Evolutionary conservation across 2,329 filamentous ascomycete species (phyloP).

Genomic region (Escovopsis sp.): DNA sequence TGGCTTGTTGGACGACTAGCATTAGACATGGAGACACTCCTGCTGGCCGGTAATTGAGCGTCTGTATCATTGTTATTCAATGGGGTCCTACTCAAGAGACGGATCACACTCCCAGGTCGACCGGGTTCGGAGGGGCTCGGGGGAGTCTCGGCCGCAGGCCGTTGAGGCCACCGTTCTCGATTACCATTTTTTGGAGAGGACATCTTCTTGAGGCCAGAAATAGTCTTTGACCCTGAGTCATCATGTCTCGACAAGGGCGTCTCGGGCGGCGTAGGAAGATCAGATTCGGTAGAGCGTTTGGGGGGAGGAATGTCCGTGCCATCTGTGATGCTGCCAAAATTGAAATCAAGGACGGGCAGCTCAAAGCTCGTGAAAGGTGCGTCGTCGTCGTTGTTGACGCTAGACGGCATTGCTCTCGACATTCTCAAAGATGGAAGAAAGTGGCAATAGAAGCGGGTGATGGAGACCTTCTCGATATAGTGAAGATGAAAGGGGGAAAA

Average conservation of each 20-base stretch:
- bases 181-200: constrained; percentile 25
- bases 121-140: constrained; percentile 36
- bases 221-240: constrained; percentile 7
- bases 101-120: constrained; percentile 41
- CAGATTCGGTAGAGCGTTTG: constrained; percentile 36
- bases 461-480: no score
- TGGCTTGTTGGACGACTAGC: constrained; percentile 34
- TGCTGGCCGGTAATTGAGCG: constrained; percentile 28
- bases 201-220: constrained; percentile 4
- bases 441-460: not conserved
- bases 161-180: constrained; percentile 29
- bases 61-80: constrained; percentile 40
- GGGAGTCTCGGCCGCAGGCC: constrained; percentile 34
- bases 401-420: constrained; percentile 16
- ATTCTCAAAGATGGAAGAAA: not conserved
- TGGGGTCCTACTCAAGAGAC: constrained; percentile 40
- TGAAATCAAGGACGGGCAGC: constrained; percentile 42
- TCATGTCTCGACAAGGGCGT: constrained; percentile 15
- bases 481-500: no score
- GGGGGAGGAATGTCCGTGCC: constrained; percentile 47
- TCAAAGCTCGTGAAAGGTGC: constrained; percentile 30
- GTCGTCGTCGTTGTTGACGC: constrained; percentile 16
- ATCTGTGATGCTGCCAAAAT: constrained; percentile 44
- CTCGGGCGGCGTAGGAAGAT: constrained; percentile 30
- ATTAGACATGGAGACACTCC: constrained; percentile 17